Percentiles rank a stretch among this genome's conserved stretches.
These are phyloP conservation scores for Macaranga tanarius DNA, from an alignment of 441 rosid species.

Conservation along the genomic window DNA sequence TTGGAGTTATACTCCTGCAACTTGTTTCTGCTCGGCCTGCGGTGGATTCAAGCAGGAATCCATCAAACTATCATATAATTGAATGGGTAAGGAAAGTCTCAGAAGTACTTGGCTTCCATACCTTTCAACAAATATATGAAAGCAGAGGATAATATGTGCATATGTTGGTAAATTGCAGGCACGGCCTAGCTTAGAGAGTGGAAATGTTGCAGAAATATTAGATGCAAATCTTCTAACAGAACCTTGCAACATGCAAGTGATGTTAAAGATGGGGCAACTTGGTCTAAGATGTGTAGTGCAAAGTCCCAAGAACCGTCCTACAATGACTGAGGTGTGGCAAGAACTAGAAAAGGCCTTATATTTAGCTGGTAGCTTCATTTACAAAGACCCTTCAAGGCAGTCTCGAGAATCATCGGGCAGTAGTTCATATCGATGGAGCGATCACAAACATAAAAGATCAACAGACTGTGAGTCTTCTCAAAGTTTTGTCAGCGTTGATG, in stretches of 20 bases:
- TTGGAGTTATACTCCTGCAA: slow-evolving; percentile 67
- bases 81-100: slow-evolving; percentile 48
- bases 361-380: slow-evolving; percentile 19
- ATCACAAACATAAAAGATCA: slow-evolving; percentile 4
- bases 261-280: slow-evolving; percentile 62
- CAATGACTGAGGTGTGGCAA: slow-evolving; percentile 53
- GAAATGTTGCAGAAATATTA: slow-evolving; percentile 46
- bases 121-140: not conserved
- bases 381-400: slow-evolving; percentile 14
- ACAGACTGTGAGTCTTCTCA: slow-evolving; percentile 33
- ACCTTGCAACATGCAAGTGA: slow-evolving; percentile 49
- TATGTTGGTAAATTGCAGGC: slow-evolving; percentile 32
- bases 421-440: not conserved
- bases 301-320: slow-evolving; percentile 50
- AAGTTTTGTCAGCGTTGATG: slow-evolving; percentile 52
- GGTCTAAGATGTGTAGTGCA: slow-evolving; percentile 46
- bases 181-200: slow-evolving; percentile 46
- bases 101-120: not conserved
- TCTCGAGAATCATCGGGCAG: not conserved
- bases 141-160: not conserved
- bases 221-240: slow-evolving; percentile 47
- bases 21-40: slow-evolving; percentile 55
- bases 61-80: slow-evolving; percentile 41
- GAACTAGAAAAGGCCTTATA: slow-evolving; percentile 46
- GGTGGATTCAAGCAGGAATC: slow-evolving; percentile 33